Evolutionary conservation across 305 asterid species (phyloP).

Genomic region (Fraxinus xanthoxyloides): DNA sequence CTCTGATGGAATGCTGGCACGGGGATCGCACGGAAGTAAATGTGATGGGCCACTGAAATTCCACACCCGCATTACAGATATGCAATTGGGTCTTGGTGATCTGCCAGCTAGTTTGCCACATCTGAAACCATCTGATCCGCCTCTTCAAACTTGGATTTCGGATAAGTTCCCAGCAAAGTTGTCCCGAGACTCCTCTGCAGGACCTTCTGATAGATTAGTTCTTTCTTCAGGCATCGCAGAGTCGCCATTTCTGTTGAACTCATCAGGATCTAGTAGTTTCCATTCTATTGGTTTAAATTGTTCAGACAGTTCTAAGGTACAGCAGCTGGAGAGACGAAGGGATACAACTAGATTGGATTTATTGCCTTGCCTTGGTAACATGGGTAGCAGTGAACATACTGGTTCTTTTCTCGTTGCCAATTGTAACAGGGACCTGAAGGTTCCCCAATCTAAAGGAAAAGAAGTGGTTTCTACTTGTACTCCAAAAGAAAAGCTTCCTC

Average conservation of each 20-base stretch:
- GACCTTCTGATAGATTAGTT: constrained; percentile 37
- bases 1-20: constrained; percentile 28
- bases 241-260: constrained; percentile 55
- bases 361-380: constrained; percentile 37
- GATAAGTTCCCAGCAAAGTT: constrained; percentile 50
- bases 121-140: constrained; percentile 39
- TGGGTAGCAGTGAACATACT: constrained; percentile 41
- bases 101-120: constrained; percentile 43
- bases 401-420: constrained; percentile 28
- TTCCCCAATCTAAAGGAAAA: constrained; percentile 52
- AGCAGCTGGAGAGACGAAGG: constrained; percentile 48
- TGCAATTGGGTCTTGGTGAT: constrained; percentile 80
- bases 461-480: constrained; percentile 39
- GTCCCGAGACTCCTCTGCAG: constrained; percentile 47
- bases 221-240: constrained; percentile 44
- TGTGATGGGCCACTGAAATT: constrained; percentile 49
- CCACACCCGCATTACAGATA: constrained; percentile 70
- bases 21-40: constrained; percentile 58
- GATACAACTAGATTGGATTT: constrained; percentile 42
- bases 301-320: constrained; percentile 22
- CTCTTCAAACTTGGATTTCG: constrained; percentile 44
- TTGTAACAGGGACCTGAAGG: constrained; percentile 29
- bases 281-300: constrained; percentile 43
- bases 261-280: constrained; percentile 57
- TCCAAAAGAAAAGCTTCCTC: constrained; percentile 62